A percentile compares a stretch with the other conserved stretches of the same genome.
Conservation (phyloP, 306 rosid species). For the Elaeagnus macrophylla region DNA sequence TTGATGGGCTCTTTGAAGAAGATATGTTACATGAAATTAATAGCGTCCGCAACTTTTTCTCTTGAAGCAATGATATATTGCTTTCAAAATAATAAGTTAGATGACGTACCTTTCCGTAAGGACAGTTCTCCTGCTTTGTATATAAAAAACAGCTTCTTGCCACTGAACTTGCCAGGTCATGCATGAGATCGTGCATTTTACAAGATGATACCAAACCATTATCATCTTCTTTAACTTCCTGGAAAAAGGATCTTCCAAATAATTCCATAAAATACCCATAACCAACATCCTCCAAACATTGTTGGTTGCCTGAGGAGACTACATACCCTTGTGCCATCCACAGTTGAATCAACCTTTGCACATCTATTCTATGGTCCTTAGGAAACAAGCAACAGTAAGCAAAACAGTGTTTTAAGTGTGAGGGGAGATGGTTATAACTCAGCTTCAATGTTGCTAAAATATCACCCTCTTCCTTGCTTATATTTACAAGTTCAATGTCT, state of each 20-base stretch:
- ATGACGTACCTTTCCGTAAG: background rate
- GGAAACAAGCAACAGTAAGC: slow-evolving; percentile 5
- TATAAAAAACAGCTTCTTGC: background rate
- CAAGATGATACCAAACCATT: background rate
- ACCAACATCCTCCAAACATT: background rate
- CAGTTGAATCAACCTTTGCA: background rate
- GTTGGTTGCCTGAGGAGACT: background rate
- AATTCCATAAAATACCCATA: background rate
- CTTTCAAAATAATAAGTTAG: background rate
- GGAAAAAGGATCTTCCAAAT: background rate
- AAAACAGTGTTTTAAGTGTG: slow-evolving; percentile 12
- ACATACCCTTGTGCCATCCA: background rate
- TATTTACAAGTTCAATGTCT: slow-evolving; percentile 2
- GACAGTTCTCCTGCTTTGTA: background rate
- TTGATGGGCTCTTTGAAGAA: too few relatives aligned
- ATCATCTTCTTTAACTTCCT: background rate
- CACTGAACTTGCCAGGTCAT: background rate
- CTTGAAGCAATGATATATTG: too few relatives aligned
- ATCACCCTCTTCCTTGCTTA: background rate
- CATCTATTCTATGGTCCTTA: background rate
- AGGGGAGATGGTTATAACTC: background rate
- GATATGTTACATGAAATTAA: too few relatives aligned
- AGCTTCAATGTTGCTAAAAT: background rate
- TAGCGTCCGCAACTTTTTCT: too few relatives aligned
- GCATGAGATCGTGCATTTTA: background rate